Evolutionary conservation across 495 filamentous ascomycete species (phyloP), one percentile per base, ranked within the genome.

Genomic region (Glonium stellatum): DNA sequence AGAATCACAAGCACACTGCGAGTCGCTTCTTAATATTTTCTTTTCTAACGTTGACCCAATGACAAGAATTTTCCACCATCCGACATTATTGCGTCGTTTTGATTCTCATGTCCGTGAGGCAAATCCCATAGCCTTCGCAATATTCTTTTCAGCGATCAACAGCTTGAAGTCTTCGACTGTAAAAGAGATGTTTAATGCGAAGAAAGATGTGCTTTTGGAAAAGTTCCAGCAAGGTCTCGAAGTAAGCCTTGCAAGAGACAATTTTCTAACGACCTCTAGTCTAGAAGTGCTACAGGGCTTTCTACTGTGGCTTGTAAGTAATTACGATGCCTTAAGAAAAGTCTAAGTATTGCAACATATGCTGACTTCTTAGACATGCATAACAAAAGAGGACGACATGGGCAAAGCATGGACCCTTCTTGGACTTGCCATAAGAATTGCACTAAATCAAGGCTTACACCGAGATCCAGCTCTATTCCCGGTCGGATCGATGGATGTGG

Each of bases 371-470:
- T 37, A 55, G 42, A 67, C 65, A 19, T 67, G 65, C 46, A 67
- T 67, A n/a, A 61, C 60, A 6, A 61, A 50, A 55, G 65, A 67
- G 37, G 65, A 67, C 6, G 65, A 67, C 47, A 67, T 67, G 57
- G 61, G 64, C 62, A 63, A 68, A 59, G 65, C 62, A 36, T 68
- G 65, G 65, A 51, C 65, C 11, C 44, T 68, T 19, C 55, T 68
- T 15, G 65, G 65, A 21, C 11, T 68, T 27, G 62, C 65, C 6
- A 50, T 62, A 31, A 54, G 65, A 39, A 62, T 68, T 12, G 65
- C 54, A 4, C 22, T 68, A 23, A 62, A 59, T 27, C 65, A 65
- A 60, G 65, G 65, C 3, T 59, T 68, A 8, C 65, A 68, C 58
- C 56, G 62, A 35, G 65, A 68, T 51, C 65, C 65, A 4, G 65